A percentile compares a stretch with the other conserved stretches of the same genome.
phyloP scores from a whole-genome alignment of 1,284 basidiomycete genomes.

The Cerioporus squamosus region DNA sequence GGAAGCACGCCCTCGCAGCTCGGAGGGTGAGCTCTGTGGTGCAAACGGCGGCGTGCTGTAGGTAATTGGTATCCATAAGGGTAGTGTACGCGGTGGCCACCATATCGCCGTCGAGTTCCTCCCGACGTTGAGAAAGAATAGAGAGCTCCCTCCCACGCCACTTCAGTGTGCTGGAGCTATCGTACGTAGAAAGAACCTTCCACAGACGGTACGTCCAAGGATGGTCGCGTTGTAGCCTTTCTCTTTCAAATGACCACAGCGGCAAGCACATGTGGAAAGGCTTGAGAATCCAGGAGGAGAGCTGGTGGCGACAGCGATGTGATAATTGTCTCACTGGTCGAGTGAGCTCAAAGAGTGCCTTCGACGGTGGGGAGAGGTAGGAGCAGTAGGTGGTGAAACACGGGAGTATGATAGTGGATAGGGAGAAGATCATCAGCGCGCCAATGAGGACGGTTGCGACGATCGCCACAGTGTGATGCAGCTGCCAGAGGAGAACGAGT shows the following conservation, averaged over 20 bases:
- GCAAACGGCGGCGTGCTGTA: neutral
- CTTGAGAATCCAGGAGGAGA: neutral
- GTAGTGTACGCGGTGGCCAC: neutral
- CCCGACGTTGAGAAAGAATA: neutral
- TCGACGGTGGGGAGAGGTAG: constrained; percentile 10
- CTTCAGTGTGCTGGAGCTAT: neutral
- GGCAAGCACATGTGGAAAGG: neutral
- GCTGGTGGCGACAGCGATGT: neutral
- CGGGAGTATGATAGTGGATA: constrained; percentile 2
- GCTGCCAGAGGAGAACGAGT: neutral
- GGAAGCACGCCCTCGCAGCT: too few species aligned
- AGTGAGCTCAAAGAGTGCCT: neutral
- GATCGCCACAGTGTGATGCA: neutral
- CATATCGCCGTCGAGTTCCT: neutral
- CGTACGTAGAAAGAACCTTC: neutral
- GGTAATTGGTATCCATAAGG: neutral
- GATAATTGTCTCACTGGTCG: neutral
- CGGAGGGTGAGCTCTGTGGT: too few species aligned
- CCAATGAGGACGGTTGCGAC: neutral
- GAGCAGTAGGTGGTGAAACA: neutral
- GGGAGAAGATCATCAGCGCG: neutral
- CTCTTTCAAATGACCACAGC: neutral
- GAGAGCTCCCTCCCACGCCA: neutral
- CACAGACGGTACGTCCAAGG: neutral
- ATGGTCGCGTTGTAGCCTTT: neutral